Evolutionary conservation across 1,139 yeast species (phyloP).

Genomic region (Pichia sp.): DNA sequence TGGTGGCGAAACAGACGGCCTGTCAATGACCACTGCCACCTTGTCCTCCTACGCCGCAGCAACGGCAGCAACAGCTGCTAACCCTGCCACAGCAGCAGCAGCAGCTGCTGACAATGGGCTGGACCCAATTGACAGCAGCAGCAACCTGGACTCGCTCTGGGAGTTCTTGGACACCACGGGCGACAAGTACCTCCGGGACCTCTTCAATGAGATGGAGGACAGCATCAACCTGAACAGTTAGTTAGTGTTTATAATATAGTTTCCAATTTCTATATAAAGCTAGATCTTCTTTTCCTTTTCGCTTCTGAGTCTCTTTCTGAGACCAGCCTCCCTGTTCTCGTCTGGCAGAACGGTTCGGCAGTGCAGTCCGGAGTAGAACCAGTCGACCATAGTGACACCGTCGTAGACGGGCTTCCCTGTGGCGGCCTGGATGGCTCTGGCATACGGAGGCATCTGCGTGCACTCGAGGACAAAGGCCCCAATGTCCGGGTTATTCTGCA

Average conservation of each 20-base stretch:
- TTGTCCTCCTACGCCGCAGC: too few species aligned
- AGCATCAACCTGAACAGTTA: constrained; percentile 6
- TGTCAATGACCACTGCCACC: background rate
- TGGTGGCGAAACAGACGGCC: constrained; percentile 7
- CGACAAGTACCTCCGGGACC: constrained; percentile 23
- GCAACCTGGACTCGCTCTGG: constrained; percentile 19
- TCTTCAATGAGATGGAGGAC: constrained; percentile 26
- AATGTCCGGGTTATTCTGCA: constrained; percentile 8
- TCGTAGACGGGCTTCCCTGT: constrained; percentile 16
- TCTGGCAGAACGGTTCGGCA: constrained; percentile 23
- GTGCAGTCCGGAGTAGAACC: constrained; percentile 29
- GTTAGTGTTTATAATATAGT: background rate
- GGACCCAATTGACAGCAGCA: background rate
- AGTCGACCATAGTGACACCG: constrained; percentile 26
- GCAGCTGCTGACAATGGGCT: background rate
- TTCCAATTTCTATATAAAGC: background rate
- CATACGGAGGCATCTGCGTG: constrained; percentile 20
- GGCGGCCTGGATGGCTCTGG: constrained; percentile 22
- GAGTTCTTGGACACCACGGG: constrained; percentile 26
- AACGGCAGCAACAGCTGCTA: background rate
- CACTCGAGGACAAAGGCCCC: constrained; percentile 20
- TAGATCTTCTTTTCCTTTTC: constrained; percentile 14
- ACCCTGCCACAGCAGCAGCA: background rate
- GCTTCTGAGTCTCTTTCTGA: constrained; percentile 24
- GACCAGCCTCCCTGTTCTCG: constrained; percentile 21